Percentiles rank a stretch among this genome's conserved stretches.
phyloP scores from a whole-genome alignment of 495 filamentous ascomycete genomes.

The Pyronema domesticum region DNA sequence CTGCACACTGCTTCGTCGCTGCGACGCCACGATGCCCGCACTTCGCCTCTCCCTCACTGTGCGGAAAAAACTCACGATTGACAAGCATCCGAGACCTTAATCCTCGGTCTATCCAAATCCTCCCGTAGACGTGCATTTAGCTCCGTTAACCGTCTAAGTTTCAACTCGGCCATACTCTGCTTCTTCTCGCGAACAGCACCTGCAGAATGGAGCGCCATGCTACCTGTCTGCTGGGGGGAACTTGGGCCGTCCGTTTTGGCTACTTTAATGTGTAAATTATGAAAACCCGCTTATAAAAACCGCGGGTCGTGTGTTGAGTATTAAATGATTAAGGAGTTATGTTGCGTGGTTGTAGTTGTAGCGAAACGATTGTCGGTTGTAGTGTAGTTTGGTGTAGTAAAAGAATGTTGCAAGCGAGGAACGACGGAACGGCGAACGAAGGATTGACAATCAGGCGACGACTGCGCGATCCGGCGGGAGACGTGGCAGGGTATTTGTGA shows the following conservation, averaged over 20 bases:
- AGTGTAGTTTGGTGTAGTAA: neutral
- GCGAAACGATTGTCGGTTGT: neutral
- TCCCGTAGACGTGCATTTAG: constrained; percentile 86
- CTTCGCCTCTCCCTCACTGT: neutral
- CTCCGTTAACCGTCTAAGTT: constrained; percentile 87
- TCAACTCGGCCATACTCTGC: constrained; percentile 96
- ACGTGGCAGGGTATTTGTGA: too few species aligned
- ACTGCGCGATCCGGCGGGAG: too few species aligned
- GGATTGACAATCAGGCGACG: neutral
- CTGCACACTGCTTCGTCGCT: neutral
- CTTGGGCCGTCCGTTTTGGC: constrained; percentile 5
- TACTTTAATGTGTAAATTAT: constrained; percentile 1
- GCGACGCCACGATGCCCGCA: neutral
- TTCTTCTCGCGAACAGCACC: constrained; percentile 48
- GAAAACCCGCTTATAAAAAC: neutral
- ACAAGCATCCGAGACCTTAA: constrained; percentile 85
- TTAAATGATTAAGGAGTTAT: neutral
- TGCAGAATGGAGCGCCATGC: constrained; percentile 24
- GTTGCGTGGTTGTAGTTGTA: neutral
- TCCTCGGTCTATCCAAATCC: constrained; percentile 82
- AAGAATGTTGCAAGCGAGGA: neutral
- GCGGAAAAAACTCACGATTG: constrained; percentile 50
- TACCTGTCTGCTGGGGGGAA: neutral
- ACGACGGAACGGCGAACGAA: neutral
- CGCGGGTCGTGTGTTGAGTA: neutral